Conservation (phyloP, 345 rosid species). For the Excoecaria cochinchinensis region DNA sequence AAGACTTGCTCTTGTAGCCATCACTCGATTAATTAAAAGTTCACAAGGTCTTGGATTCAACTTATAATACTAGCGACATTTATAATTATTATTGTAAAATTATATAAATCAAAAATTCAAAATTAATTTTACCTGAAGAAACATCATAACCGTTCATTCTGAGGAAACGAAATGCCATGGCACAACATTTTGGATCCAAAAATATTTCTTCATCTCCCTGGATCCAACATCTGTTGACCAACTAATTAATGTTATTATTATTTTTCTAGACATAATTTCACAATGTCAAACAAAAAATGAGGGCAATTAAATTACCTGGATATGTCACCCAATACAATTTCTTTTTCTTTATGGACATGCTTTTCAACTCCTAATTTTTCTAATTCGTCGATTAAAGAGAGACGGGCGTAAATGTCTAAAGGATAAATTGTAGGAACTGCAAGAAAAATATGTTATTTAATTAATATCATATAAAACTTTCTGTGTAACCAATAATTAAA, state of each 20-base stretch:
- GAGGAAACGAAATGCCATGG: slow-evolving; percentile 10
- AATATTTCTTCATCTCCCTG: slow-evolving; percentile 14
- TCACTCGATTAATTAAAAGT: no score
- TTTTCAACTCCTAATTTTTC: slow-evolving; percentile 2
- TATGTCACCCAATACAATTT: neutral
- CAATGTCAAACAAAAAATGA: neutral
- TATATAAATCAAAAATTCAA: neutral
- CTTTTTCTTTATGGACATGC: neutral
- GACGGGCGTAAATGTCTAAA: neutral
- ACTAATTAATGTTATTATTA: neutral
- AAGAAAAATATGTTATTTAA: neutral
- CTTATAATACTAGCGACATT: no score
- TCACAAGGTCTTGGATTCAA: no score
- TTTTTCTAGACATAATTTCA: neutral
- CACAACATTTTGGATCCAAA: slow-evolving; percentile 3
- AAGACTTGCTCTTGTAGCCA: no score
- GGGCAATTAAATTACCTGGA: neutral
- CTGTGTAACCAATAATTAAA: no score
- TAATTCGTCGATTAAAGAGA: neutral
- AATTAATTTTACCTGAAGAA: slow-evolving; percentile 3
- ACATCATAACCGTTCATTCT: slow-evolving; percentile 2
- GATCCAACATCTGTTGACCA: slow-evolving; percentile 7
- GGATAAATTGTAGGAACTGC: slow-evolving; percentile 9
- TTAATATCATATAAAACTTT: no score
- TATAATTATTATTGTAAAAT: no score